Percentiles rank a stretch among this genome's conserved stretches.
Conservation (phyloP, 306 rosid genomes). For the Trichosanthes cucumerina region DNA sequence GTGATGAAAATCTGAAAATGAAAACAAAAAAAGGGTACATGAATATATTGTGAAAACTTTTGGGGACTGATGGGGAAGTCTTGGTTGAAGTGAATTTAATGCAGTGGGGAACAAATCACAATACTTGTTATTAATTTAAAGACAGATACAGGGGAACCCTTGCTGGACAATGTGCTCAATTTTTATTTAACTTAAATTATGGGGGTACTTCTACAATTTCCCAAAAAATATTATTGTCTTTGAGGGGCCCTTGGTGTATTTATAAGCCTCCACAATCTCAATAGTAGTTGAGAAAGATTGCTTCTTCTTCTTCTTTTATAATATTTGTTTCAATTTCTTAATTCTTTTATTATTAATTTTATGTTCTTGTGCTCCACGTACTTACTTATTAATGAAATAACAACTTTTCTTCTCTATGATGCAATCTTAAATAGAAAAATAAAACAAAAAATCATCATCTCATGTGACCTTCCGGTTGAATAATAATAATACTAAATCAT, state of each 20-base stretch:
- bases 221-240: not conserved
- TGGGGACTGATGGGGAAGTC: not conserved
- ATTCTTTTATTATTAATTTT: not conserved
- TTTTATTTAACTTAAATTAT: not conserved
- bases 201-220: not conserved
- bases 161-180: not conserved
- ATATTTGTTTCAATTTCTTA: not conserved
- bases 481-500: not conserved
- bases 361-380: not conserved
- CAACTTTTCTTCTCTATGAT: not conserved
- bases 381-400: not conserved
- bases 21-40: not conserved
- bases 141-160: not conserved
- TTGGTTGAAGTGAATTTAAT: not conserved
- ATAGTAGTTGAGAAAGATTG: not conserved
- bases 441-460: not conserved
- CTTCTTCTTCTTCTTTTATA: not conserved
- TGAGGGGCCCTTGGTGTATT: not conserved
- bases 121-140: not conserved
- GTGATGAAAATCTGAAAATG: not conserved
- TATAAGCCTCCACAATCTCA: not conserved
- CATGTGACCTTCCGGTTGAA: not conserved
- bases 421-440: not conserved
- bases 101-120: constrained; percentile 1
- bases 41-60: not conserved